Evolutionary conservation across 2,329 filamentous ascomycete species (phyloP).

Genomic region (Talaromyces piceae): DNA sequence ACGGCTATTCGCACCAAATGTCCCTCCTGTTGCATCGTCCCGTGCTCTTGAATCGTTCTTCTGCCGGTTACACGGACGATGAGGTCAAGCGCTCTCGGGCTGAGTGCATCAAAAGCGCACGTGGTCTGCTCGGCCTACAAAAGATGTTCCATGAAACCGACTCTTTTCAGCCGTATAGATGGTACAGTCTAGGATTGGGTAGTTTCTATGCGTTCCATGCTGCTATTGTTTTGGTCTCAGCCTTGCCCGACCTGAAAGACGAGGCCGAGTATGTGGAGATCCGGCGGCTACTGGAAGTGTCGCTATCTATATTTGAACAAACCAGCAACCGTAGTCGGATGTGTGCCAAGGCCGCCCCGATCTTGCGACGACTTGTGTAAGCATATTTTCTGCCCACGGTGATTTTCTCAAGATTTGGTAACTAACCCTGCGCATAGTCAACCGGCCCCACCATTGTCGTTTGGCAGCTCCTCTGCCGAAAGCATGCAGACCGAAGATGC

Average conservation of each 20-base stretch:
- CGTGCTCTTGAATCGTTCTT: slow-evolving; percentile 18
- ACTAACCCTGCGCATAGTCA: background rate
- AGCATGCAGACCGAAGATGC: background rate
- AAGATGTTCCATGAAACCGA: slow-evolving; percentile 23
- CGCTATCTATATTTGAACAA: slow-evolving; percentile 25
- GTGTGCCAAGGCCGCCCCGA: slow-evolving; percentile 30
- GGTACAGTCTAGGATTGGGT: slow-evolving; percentile 33
- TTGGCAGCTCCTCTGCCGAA: background rate
- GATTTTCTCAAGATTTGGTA: background rate
- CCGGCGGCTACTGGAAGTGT: slow-evolving; percentile 21
- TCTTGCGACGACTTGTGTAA: slow-evolving; percentile 29
- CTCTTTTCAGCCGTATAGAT: slow-evolving; percentile 30
- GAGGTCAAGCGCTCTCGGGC: slow-evolving; percentile 23
- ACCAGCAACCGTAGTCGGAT: slow-evolving; percentile 28
- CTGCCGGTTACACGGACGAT: slow-evolving; percentile 19
- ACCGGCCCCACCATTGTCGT: background rate
- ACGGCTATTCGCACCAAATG: slow-evolving; percentile 33
- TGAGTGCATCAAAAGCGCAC: slow-evolving; percentile 27
- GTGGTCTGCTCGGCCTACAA: slow-evolving; percentile 28
- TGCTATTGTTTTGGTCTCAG: slow-evolving; percentile 25
- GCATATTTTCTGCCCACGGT: slow-evolving; percentile 2
- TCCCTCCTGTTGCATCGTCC: slow-evolving; percentile 32
- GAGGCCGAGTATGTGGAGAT: slow-evolving; percentile 23
- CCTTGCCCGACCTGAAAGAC: slow-evolving; percentile 23
- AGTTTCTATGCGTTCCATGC: slow-evolving; percentile 38